Evolutionary conservation across 345 rosid genomes (phyloP).

Genomic region (Dipteronia sinensis): DNA sequence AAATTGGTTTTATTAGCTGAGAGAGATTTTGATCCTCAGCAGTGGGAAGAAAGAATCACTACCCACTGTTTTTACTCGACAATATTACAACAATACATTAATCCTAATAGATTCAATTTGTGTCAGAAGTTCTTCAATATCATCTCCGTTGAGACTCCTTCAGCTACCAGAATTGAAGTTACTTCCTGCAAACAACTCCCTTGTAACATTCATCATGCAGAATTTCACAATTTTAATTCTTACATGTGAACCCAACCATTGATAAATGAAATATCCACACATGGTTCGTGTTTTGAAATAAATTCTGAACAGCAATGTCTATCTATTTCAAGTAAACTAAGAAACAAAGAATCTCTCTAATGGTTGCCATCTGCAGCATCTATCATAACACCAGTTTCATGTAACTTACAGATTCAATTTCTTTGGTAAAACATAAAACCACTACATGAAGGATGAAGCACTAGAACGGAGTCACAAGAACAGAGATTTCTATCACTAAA

Average conservation of each 20-base stretch:
- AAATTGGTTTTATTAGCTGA: constrained; percentile 42
- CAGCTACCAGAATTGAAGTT: constrained; percentile 70
- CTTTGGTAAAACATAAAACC: background rate
- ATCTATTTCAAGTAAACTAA: background rate
- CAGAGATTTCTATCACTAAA: background rate
- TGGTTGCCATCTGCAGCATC: background rate
- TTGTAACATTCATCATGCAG: background rate
- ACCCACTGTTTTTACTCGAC: constrained; percentile 14
- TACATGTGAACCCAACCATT: background rate
- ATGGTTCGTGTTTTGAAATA: background rate
- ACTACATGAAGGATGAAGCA: background rate
- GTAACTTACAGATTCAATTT: background rate
- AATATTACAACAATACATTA: constrained; percentile 34
- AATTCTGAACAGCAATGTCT: background rate
- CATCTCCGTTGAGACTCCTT: constrained; percentile 71
- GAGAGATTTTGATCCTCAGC: constrained; percentile 23
- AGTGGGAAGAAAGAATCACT: constrained; percentile 35
- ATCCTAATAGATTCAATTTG: background rate
- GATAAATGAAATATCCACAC: background rate
- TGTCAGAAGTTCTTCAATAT: constrained; percentile 86
- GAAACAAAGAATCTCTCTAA: background rate
- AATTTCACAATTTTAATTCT: background rate
- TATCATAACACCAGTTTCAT: background rate
- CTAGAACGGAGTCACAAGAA: background rate
- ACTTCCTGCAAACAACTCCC: constrained; percentile 63